Conservation (phyloP, 2,329 filamentous ascomycete genomes). For the Fusarium virguliforme region DNA sequence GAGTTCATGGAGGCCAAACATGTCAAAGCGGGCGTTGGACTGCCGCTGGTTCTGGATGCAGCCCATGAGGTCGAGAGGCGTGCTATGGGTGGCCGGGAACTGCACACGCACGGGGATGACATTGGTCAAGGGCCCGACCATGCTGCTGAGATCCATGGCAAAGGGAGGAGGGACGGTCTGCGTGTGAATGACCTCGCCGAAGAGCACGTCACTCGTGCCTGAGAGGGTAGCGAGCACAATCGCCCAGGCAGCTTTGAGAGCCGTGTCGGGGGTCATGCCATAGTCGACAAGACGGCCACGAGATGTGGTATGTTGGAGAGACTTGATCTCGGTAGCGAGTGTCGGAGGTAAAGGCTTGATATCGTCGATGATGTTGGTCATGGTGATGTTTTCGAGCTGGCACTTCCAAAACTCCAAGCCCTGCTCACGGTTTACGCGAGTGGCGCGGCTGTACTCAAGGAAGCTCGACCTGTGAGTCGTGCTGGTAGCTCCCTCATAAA, state of each 20-base stretch:
- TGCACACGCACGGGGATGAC: slow-evolving; percentile 66
- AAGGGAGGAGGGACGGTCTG: slow-evolving; percentile 61
- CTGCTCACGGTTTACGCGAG: slow-evolving; percentile 57
- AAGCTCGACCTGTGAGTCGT: slow-evolving; percentile 60
- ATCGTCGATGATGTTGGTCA: slow-evolving; percentile 64
- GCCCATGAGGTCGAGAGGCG: slow-evolving; percentile 66
- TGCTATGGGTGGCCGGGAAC: slow-evolving; percentile 61
- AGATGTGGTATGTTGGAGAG: slow-evolving; percentile 59
- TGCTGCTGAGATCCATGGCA: slow-evolving; percentile 70
- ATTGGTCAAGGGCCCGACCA: slow-evolving; percentile 66
- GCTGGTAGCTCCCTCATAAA: slow-evolving; percentile 60
- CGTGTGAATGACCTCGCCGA: slow-evolving; percentile 69
- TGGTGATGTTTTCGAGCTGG: slow-evolving; percentile 62
- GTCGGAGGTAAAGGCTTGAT: slow-evolving; percentile 60
- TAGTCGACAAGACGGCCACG: slow-evolving; percentile 61
- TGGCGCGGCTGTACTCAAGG: slow-evolving; percentile 64
- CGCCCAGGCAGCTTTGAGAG: slow-evolving; percentile 73
- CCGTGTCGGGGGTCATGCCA: slow-evolving; percentile 66
- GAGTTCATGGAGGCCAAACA: slow-evolving; percentile 67
- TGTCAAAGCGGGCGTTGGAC: slow-evolving; percentile 65
- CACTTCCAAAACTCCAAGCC: slow-evolving; percentile 64
- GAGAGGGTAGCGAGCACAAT: slow-evolving; percentile 68
- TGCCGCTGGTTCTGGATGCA: slow-evolving; percentile 66
- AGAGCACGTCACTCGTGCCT: slow-evolving; percentile 67
- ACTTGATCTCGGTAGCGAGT: slow-evolving; percentile 55